Percentiles rank a stretch among this genome's conserved stretches.
Conservation (phyloP, 768 basidiomycete species). For the Trametes cinnabarina region DNA sequence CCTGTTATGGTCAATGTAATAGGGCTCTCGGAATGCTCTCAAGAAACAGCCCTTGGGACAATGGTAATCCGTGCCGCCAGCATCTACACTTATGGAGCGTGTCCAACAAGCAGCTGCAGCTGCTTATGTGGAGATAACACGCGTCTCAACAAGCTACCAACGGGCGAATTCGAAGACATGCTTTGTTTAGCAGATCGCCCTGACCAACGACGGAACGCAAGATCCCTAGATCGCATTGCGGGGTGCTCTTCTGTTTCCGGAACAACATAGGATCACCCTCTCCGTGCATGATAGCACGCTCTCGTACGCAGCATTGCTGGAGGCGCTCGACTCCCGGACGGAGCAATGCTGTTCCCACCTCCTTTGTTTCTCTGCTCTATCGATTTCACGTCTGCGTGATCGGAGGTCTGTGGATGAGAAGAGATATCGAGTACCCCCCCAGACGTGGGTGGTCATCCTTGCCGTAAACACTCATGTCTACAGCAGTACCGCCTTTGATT, state of each 20-base stretch:
- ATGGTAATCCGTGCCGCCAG: no score
- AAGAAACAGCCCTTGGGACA: no score
- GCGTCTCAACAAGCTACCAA: neutral
- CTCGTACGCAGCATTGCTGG: neutral
- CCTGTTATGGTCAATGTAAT: neutral
- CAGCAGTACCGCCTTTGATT: neutral
- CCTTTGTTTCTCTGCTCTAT: neutral
- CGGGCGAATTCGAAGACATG: neutral
- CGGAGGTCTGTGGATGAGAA: neutral
- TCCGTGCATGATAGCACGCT: no score
- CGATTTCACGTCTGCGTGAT: neutral
- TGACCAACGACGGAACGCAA: neutral
- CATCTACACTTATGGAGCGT: neutral
- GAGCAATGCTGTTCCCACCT: neutral
- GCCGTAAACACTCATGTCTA: neutral
- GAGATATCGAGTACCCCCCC: neutral
- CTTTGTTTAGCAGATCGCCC: neutral
- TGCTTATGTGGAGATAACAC: neutral
- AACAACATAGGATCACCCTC: neutral
- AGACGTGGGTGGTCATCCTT: neutral
- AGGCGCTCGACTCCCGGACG: neutral
- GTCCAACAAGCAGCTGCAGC: neutral
- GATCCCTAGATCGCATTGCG: neutral
- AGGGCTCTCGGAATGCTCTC: neutral
- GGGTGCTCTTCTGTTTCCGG: conserved; percentile 1